Evolutionary conservation across 164 flowering plant species (phyloP), one percentile per base, ranked within the genome.

Genomic region (Vitis rotundifolia): DNA sequence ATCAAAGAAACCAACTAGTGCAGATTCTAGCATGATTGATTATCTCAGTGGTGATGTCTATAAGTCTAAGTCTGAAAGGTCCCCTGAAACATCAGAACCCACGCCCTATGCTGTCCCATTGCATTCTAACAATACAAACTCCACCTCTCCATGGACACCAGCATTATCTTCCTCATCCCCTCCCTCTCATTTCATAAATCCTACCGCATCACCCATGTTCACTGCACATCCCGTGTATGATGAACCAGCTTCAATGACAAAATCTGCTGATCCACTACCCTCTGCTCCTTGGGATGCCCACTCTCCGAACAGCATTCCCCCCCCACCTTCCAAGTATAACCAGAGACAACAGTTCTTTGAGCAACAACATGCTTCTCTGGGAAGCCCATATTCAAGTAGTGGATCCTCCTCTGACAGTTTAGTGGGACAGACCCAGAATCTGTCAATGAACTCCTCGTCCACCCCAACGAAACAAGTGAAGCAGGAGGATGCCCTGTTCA

Each of bases 31-130:
- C 15, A 49, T 68, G 60, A 66, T 91, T 61, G 98, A 96, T 76
- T 93, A 88, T 83, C 95, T 94, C 48, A 94, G 99, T 75, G 97
- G 98, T 8, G 97, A 90, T 63, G 37, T 50, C 12, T 93, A 89
- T 81, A 78, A 72, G 58, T 77, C 88, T 82, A 78, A 72, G 58
- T 76, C 88, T 6, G 79, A 84, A 56, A 79, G 68, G 63, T 68
- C 82, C 18, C 52, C 73, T 48, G 79, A 79, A 64, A 65, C 71
- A 18, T 62, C 79, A 11, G 73, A 81, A 53, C 73, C 74, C 5
- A 44, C 78, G 6, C 69, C 89, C 31, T 54, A 47, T 37, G 26
- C 69, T 51, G 74, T 51, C 44, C 80, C 79, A 28, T 64, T 44
- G 76, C 79, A 71, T 59, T 76, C 83, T 6, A 72, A 51, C 62